phyloP scores from a whole-genome alignment of 2,329 filamentous ascomycete genomes.

The Penicillium decumbens region DNA sequence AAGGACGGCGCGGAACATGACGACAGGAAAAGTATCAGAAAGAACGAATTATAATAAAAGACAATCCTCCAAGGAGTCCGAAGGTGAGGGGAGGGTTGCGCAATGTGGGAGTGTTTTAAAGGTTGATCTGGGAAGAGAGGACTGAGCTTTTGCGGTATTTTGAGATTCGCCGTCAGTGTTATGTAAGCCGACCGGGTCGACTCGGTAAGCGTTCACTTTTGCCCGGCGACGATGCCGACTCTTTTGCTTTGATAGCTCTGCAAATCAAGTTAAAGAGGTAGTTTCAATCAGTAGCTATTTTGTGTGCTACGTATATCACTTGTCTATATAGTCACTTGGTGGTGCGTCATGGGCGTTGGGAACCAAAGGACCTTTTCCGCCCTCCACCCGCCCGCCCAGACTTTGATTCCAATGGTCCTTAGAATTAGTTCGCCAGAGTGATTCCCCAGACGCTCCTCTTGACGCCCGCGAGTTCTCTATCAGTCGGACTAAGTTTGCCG shows the following conservation, averaged over 20 bases:
- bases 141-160: slow-evolving; percentile 28
- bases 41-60: slow-evolving; percentile 28
- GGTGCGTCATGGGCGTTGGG: not conserved
- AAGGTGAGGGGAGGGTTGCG: slow-evolving; percentile 21
- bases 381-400: slow-evolving; percentile 12
- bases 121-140: slow-evolving; percentile 17
- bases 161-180: slow-evolving; percentile 17
- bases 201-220: slow-evolving; percentile 15
- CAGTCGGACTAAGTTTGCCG: slow-evolving; percentile 6
- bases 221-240: slow-evolving; percentile 16
- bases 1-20: slow-evolving; percentile 52
- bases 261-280: not conserved
- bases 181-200: slow-evolving; percentile 21
- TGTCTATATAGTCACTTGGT: not conserved
- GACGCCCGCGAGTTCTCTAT: slow-evolving; percentile 10
- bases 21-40: slow-evolving; percentile 25
- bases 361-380: slow-evolving; percentile 16
- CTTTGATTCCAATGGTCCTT: slow-evolving; percentile 3
- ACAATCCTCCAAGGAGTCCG: slow-evolving; percentile 27
- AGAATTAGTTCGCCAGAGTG: slow-evolving; percentile 2
- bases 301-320: not conserved
- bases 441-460: slow-evolving; percentile 1
- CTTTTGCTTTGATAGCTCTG: not conserved
- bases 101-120: slow-evolving; percentile 18
- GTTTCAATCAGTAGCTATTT: not conserved